A percentile compares a stretch with the other conserved stretches of the same genome.
Conservation (phyloP, 2,329 filamentous ascomycete species). For the Trichophyton equinum region DNA sequence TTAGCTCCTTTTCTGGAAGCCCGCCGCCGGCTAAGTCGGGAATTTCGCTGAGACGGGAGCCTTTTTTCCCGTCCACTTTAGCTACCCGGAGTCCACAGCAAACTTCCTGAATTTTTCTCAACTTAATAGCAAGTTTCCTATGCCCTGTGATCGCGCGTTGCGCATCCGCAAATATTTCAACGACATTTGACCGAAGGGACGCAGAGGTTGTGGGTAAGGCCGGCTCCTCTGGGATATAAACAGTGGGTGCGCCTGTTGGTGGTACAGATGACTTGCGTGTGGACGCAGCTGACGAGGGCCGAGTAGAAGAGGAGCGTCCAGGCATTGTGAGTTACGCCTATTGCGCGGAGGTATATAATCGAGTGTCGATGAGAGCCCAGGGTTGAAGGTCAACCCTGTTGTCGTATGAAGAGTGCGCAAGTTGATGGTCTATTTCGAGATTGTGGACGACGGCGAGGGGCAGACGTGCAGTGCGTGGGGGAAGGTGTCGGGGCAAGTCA, state of each 20-base stretch:
- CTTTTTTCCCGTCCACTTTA: constrained; percentile 22
- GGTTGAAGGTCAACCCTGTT: too few relatives aligned
- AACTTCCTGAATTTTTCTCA: constrained; percentile 81
- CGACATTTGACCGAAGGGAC: constrained; percentile 60
- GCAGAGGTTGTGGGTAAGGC: constrained; percentile 28
- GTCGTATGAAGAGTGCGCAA: too few relatives aligned
- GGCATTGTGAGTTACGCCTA: constrained; percentile 22
- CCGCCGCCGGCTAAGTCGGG: constrained; percentile 39
- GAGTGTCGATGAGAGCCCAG: too few relatives aligned
- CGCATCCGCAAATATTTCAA: constrained; percentile 62
- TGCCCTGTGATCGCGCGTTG: constrained; percentile 85
- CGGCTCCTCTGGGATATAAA: constrained; percentile 52
- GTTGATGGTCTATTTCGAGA: too few relatives aligned
- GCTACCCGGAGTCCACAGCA: constrained; percentile 50
- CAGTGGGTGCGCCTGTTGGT: constrained; percentile 58
- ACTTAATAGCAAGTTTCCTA: constrained; percentile 71
- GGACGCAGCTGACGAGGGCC: constrained; percentile 21
- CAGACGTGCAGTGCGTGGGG: too few relatives aligned
- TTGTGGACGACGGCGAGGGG: too few relatives aligned
- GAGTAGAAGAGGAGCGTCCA: constrained; percentile 25
- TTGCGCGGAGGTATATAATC: not conserved
- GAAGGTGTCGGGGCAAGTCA: too few relatives aligned
- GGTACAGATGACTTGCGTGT: constrained; percentile 35
- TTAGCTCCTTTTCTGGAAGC: constrained; percentile 69
- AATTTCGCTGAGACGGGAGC: constrained; percentile 12